Evolutionary conservation across 75 land plant genomes (phyloP).

Genomic region (Pseudotsuga menziesii): DNA sequence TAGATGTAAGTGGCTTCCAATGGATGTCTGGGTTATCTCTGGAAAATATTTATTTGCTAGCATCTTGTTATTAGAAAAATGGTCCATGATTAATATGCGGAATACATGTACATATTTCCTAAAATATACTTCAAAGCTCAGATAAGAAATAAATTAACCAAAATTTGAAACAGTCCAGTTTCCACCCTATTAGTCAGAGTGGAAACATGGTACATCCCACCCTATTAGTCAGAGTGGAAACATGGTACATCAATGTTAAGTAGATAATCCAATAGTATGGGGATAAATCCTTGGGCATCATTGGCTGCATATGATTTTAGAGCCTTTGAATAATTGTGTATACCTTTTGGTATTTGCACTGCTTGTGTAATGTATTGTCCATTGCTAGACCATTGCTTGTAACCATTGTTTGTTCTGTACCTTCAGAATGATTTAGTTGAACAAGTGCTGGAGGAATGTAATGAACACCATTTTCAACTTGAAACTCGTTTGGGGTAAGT

Average conservation of each 20-base stretch:
- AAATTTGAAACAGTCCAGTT: neutral
- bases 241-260: no score
- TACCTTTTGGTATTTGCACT: neutral
- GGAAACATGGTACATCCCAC: no score
- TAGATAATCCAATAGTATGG: neutral
- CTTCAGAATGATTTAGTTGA: constrained; percentile 67
- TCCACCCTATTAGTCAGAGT: neutral
- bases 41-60: neutral
- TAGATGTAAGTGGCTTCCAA: neutral
- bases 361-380: neutral
- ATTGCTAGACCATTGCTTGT: neutral
- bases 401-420: neutral
- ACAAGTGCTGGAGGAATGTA: constrained; percentile 70
- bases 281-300: neutral
- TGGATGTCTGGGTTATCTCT: neutral
- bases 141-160: neutral
- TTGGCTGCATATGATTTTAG: neutral
- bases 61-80: neutral
- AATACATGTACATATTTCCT: neutral
- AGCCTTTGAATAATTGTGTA: neutral
- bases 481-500: constrained; percentile 72
- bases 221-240: neutral
- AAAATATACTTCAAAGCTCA: neutral
- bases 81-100: neutral
- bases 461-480: constrained; percentile 56